Evolutionary conservation across 805 yeast species (phyloP), one percentile per base, ranked within the genome.

Genomic region (Candida saitoana): DNA sequence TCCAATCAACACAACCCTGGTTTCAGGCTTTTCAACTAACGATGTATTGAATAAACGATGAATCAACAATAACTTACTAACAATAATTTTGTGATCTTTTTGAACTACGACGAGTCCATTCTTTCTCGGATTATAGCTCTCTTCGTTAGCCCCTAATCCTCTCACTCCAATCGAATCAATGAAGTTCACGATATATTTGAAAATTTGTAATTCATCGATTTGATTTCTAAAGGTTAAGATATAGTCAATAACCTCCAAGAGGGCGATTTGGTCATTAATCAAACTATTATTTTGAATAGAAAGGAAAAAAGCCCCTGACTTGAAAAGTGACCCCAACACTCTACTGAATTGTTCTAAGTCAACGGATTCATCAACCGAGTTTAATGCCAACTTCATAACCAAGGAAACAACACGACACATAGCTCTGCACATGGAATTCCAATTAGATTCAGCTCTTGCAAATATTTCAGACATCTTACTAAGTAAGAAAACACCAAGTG

Each of bases 361-460:
- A 9, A 39, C 41, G 27, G 45, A 36, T 20, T 47, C 52, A 17
- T 49, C 45, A 42, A 55, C 48, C 1, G 71, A 51, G 31, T 41
- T 41, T 15, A 64, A 51, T 0, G 71, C 60, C 36, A 69, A 57
- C 42, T 71, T 73, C 40, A 82, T 55, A 33, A 84, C 52, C 36
- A 79, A 62, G 3, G 79, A 69, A 15, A 79, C 69, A 7, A 78
- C 69, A 39, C 89, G 73, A 50, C 87, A 82, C 32, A 80, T 61
- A 0, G 86, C 77, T 54, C 87, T 69, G 3, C 86, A 81, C 36
- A 77, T 67, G 29, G 79, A 70, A 55, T 69, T 78, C 88, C 89
- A 82, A 37, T 71, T 76, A 2, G 68, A 59, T 32, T 67, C 69
- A 12, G 80, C 80, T 29, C 69, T 67, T 9, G 65, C 53, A 49